phyloP scores from a whole-genome alignment of 2,329 filamentous ascomycete genomes.

The Penicillium hesseltinei region DNA sequence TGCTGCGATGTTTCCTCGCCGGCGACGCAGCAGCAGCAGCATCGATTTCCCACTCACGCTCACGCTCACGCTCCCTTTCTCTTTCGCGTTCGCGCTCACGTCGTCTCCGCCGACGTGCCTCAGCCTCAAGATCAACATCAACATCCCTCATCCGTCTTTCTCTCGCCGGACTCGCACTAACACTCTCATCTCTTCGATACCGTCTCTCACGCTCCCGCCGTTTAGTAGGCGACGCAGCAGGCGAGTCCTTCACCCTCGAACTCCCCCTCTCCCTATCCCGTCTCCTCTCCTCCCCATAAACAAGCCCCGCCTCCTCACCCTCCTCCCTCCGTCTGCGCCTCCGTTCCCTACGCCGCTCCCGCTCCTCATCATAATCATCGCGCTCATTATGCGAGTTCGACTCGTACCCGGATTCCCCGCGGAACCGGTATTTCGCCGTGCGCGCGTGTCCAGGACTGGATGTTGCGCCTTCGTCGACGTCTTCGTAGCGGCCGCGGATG shows the following conservation, averaged over 20 bases:
- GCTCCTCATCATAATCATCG: constrained; percentile 22
- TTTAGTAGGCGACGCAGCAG: constrained; percentile 37
- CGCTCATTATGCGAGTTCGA: constrained; percentile 25
- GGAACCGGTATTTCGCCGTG: constrained; percentile 21
- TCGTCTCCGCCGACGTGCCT: constrained; percentile 29
- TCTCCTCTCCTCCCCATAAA: constrained; percentile 21
- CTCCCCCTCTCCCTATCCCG: constrained; percentile 18
- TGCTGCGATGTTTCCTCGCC: constrained; percentile 40
- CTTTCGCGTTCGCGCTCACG: constrained; percentile 21
- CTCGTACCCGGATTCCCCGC: constrained; percentile 22
- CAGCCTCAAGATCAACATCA: constrained; percentile 22
- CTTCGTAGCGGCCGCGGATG: constrained; percentile 18
- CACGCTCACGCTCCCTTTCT: not conserved
- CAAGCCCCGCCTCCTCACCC: constrained; percentile 15
- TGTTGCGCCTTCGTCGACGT: constrained; percentile 14
- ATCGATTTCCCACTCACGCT: constrained; percentile 13
- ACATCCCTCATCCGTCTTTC: constrained; percentile 20
- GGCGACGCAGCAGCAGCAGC: constrained; percentile 14
- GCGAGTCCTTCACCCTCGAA: constrained; percentile 37
- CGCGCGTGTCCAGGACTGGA: constrained; percentile 17
- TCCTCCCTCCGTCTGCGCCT: constrained; percentile 22
- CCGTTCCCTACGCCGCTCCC: constrained; percentile 1
- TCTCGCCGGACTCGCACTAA: constrained; percentile 24
- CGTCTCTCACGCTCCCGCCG: constrained; percentile 33
- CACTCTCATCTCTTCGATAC: constrained; percentile 30